Evolutionary conservation across 2,329 filamentous ascomycete species (phyloP).

Genomic region (Xylariaceae sp.): DNA sequence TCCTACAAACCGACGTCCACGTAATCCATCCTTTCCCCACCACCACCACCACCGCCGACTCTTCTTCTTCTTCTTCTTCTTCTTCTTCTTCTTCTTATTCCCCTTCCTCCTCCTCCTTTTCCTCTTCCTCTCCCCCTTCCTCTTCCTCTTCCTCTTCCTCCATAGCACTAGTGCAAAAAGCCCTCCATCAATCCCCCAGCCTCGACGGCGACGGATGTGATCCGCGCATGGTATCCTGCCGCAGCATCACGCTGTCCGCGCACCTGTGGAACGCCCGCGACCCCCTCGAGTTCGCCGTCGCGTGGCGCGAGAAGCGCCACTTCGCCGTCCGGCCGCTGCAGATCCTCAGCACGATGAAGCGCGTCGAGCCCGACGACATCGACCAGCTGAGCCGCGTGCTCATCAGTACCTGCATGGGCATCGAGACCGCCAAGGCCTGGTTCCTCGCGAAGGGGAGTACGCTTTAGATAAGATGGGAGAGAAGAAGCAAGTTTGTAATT

Average conservation of each 20-base stretch:
- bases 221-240: constrained; percentile 9
- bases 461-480: not conserved
- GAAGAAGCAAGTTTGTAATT: not conserved
- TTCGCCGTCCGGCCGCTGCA: constrained; percentile 11
- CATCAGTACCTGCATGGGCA: constrained; percentile 14
- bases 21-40: not conserved
- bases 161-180: constrained; percentile 2
- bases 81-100: too few species aligned
- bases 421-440: constrained; percentile 18
- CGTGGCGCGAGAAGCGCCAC: constrained; percentile 16
- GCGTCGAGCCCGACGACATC: constrained; percentile 12
- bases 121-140: not conserved
- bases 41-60: too few species aligned
- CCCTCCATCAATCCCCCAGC: not conserved
- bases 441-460: constrained; percentile 13
- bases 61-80: too few species aligned
- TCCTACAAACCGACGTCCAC: constrained; percentile 12
- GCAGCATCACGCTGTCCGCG: constrained; percentile 18
- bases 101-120: too few species aligned
- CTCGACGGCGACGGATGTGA: constrained; percentile 1
- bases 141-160: not conserved
- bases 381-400: constrained; percentile 16
- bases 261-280: constrained; percentile 19
- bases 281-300: constrained; percentile 16
- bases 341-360: constrained; percentile 3